These are phyloP conservation scores for Oxyria digyna DNA, from an alignment of 148 eudicot genomes.

Conservation along the genomic window DNA sequence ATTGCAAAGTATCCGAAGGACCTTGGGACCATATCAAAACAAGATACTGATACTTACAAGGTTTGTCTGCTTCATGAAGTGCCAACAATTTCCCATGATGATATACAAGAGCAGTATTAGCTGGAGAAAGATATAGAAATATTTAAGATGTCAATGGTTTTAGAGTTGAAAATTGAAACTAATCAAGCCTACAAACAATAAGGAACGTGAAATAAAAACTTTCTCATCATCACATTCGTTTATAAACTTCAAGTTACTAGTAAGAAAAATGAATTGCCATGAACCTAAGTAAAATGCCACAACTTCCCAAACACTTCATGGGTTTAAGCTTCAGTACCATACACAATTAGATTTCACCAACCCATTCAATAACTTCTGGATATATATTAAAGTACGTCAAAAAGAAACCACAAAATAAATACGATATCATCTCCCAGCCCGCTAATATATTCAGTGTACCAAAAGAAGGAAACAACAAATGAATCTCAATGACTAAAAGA, in stretches of 20 bases:
- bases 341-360: background rate
- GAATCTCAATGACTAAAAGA: too few species aligned
- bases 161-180: background rate
- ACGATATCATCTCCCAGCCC: too few species aligned
- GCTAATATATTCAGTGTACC: too few species aligned
- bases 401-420: too few species aligned
- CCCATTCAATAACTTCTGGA: background rate
- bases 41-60: conserved; percentile 48
- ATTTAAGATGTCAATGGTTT: background rate
- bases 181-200: background rate
- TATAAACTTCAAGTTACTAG: too few species aligned
- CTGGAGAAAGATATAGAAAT: conserved; percentile 27
- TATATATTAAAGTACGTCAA: too few species aligned
- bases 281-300: background rate
- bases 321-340: background rate
- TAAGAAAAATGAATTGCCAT: background rate
- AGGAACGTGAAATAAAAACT: background rate
- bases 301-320: too few species aligned
- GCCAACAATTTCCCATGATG: conserved; percentile 93
- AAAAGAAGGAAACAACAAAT: too few species aligned
- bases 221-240: background rate
- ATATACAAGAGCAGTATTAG: conserved; percentile 83
- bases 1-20: background rate
- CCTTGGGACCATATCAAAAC: background rate
- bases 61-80: conserved; percentile 85